Base-by-base conservation (phyloP, 768 basidiomycete species). In the Rhodotorula babjevae region DNA sequence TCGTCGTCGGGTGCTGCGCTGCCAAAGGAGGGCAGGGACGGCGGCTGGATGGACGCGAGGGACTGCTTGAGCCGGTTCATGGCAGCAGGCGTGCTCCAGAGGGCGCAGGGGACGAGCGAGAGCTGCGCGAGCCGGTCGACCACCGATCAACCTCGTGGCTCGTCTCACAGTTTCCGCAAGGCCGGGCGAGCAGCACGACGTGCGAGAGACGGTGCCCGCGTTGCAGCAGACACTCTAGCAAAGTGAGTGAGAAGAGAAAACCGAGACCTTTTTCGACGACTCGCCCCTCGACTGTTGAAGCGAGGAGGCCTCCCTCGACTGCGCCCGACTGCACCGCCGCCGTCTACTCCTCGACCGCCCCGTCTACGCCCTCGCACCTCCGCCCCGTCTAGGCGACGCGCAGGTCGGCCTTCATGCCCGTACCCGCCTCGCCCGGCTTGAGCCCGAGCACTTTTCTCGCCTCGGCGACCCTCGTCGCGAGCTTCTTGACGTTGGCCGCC, bases 401-500 rank as follows among this genome's bases (percentile, higher is more conserved):
- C 52, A 63, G n/a, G 40, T 72, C 71, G 15, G 63, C 60, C 67
- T 64, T 64, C 66, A 53, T 61, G 2, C 36, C 62, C 27, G 50
- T 59, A 18, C 61, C 59, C 1, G 49, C 53, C 14, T 52, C 21
- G 8, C 70, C 70, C 14, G 64, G 64, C 23, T 61, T 62, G 27
- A 73, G 36, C 25, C 69, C 49, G 29, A 44, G 59, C 7, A 61
- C 60, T 27, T 61, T 61, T 36, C 67, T 59, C 44, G 77, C 76
- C 62, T 81, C 85, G 73, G 94, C 81, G 77, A 99, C 91, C 78
- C 92, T 85, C 77, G 89, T 89, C 4, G 92, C 88, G 71, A 99
- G 82, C 40, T 88, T 84, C n/a, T 87, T 86, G 78, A 97, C 80
- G 81, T 98, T 98, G 40, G 96, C 93, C 78, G 96, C 93, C 5